These are phyloP conservation scores for Penicillium odoratum DNA, from an alignment of 495 filamentous ascomycete species.

Conservation along the genomic window DNA sequence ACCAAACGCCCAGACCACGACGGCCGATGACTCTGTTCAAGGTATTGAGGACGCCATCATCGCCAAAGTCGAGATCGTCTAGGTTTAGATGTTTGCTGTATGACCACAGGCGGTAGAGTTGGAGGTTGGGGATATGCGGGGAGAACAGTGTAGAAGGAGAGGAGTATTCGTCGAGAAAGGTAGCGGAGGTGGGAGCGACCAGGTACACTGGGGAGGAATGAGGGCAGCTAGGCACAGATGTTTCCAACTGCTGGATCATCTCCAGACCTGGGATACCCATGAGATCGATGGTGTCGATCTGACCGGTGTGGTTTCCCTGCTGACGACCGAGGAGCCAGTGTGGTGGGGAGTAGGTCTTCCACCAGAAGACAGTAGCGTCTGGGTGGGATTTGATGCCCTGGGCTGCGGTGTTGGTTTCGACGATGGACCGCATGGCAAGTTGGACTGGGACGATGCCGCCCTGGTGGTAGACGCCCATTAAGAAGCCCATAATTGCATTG, in stretches of 20 bases:
- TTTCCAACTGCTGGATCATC: conserved; percentile 59
- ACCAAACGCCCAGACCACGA: conserved; percentile 79
- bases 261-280: conserved; percentile 71
- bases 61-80: conserved; percentile 87
- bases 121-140: conserved; percentile 18
- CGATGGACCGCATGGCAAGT: conserved; percentile 46
- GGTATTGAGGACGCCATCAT: conserved; percentile 78
- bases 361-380: conserved; percentile 78
- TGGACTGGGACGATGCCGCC: conserved; percentile 88
- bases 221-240: conserved; percentile 55
- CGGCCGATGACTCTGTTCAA: conserved; percentile 73
- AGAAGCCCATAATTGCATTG: conserved; percentile 70
- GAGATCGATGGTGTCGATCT: conserved; percentile 69
- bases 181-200: conserved; percentile 68
- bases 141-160: conserved; percentile 19
- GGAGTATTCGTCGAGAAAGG: conserved; percentile 66
- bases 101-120: conserved; percentile 67
- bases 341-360: conserved; percentile 96
- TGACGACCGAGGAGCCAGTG: conserved; percentile 80
- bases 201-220: conserved; percentile 50
- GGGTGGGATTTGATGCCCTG: conserved; percentile 44
- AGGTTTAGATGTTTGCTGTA: conserved; percentile 77
- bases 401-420: conserved; percentile 23
- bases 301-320: conserved; percentile 50
- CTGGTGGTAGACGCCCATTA: conserved; percentile 95